Evolutionary conservation across 305 asterid species (phyloP), one percentile per base, ranked within the genome.

Genomic region (Fraxinus platypoda): DNA sequence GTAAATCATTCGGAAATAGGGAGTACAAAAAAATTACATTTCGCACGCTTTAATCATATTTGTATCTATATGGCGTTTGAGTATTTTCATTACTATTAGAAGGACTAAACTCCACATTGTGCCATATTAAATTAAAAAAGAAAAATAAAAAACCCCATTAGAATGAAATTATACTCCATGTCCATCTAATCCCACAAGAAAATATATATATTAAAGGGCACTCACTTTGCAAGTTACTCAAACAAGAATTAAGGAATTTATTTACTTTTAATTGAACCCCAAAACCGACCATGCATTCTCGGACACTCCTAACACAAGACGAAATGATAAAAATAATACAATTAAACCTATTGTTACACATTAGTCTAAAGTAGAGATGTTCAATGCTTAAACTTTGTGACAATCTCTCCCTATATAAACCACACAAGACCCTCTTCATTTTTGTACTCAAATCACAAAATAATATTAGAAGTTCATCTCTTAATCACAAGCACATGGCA

Each of bases 301-400:
- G 34, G 89, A 87, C 87, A 70, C 88, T 73, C 8, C 90, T 77
- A 68, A 75, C 88, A 86, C 90, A 81, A 88, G 90, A 13, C 2
- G 68, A 13, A 3, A 13, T 66, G 54, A 34, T 41, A 38, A 21
- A 41, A 35, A 57, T 30, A 62, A 64, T 77, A 73, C 64, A 71
- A 64, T 68, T 15, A 80, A 66, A 79, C 70, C 86, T 57, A 76
- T 57, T 74, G 35, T 81, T 72, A 81, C 64, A 75, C 11, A 73
- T 79, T 83, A 83, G 81, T 84, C 75, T 31, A 79, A 66, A 30
- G 46, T 72, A 64, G 19, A 80, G 74, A 78, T 52, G 73, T 54
- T 33, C 74, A 73, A 35, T 75, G 78, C 87, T 74, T 38, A 25
- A 59, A 70, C 85, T 54, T 78, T 59, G 84, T 78, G 83, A 54